phyloP scores from a whole-genome alignment of 2,329 filamentous ascomycete species.

The Monosporascus sp. region DNA sequence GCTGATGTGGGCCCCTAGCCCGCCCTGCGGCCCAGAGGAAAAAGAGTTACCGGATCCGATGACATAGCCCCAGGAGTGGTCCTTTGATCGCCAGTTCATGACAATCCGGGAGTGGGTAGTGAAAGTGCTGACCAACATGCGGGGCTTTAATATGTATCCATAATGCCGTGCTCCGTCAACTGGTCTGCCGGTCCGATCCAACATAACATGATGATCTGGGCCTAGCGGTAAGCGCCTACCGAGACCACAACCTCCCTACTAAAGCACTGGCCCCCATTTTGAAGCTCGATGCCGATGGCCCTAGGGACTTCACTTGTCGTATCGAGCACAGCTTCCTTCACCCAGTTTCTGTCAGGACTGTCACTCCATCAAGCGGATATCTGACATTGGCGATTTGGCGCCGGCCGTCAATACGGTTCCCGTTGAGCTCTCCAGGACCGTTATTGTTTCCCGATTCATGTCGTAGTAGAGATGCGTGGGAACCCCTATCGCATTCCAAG shows the following conservation, averaged over 20 bases:
- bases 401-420: conserved; percentile 23
- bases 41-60: conserved; percentile 6
- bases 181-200: conserved; percentile 28
- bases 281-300: conserved; percentile 20
- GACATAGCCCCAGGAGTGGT: conserved; percentile 4
- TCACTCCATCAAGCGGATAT: conserved; percentile 20
- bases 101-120: background rate
- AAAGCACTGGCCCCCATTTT: conserved; percentile 14
- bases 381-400: conserved; percentile 23
- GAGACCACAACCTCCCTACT: conserved; percentile 31
- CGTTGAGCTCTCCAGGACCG: conserved; percentile 23
- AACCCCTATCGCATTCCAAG: conserved; percentile 28
- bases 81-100: conserved; percentile 6
- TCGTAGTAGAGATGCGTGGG: conserved; percentile 12
- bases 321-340: conserved; percentile 16
- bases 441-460: conserved; percentile 23
- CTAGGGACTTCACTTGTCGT: conserved; percentile 7
- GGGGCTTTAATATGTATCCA: background rate
- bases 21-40: conserved; percentile 6
- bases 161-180: background rate
- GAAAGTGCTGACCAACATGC: background rate
- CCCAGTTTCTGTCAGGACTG: conserved; percentile 21
- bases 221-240: conserved; percentile 30
- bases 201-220: conserved; percentile 30
- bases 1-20: conserved; percentile 1